Base-by-base conservation (phyloP, 1,284 basidiomycete genomes). In the Apiotrichum siamense region DNA sequence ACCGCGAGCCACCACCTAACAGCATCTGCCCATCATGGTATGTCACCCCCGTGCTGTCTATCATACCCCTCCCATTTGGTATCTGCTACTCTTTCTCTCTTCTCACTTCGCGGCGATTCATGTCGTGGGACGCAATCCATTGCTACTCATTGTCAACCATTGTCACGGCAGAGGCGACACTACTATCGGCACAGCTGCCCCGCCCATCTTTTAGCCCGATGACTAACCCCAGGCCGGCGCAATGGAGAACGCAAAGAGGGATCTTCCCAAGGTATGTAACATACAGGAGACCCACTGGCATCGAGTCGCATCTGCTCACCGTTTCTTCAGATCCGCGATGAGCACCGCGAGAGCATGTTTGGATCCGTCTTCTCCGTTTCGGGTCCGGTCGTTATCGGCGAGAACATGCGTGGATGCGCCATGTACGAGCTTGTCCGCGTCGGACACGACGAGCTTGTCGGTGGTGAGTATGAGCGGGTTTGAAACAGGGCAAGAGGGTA, bases 391-490 rank as follows among this genome's bases (percentile, higher is more conserved):
- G 92, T 97, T 65, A 84, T 97, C 67, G 92, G 92, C 55, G 90
- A 94, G 79, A 91, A 91, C 75, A 94, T 97, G 91, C 81, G 82
- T 54, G 93, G 92, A 49, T 88, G 86, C 55, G 90, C 91, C 50
- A 97, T 97, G 92, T 94, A 96, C 76, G 92, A 97, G 72, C 83
- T 97, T 43, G 74, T 94, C 50, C 86, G 92, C 63, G 92, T 97
- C 47, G 93, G 92, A 3, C 93, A 97, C 70, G 89, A 96, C 73
- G 92, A 97, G 75, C 82, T 94, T n/a, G 90, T 94, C 33, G 90
- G 90, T 75, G 89, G 89, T 91, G 63, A 50, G 82, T 65, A 31
- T 24, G 31, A 43, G 17, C 15, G 10, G 29, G n/a, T n/a, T n/a
- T n/a, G n/a, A n/a, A n/a, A n/a, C n/a, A n/a, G n/a, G n/a, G n/a